Conservation (phyloP, 768 basidiomycete species). For the Auricularia sp. region DNA sequence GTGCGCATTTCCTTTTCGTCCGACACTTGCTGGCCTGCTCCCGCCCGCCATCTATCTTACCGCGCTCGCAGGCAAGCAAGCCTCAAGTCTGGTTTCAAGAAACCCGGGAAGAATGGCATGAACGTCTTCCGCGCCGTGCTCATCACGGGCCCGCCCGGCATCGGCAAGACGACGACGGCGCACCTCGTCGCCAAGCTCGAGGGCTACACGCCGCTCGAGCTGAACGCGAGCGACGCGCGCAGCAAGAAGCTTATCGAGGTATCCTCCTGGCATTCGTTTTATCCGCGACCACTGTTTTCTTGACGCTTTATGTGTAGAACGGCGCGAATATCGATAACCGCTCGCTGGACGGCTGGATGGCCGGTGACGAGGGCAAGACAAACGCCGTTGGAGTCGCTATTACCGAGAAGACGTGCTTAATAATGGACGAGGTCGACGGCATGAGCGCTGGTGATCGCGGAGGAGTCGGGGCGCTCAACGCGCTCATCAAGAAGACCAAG, state of each 20-base stretch:
- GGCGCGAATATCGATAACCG: slow-evolving; percentile 85
- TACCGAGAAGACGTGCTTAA: slow-evolving; percentile 74
- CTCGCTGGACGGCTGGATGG: slow-evolving; percentile 80
- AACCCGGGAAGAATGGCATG: slow-evolving; percentile 86
- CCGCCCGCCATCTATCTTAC: neutral
- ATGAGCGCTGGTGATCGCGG: slow-evolving; percentile 98
- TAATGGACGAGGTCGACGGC: slow-evolving; percentile 99
- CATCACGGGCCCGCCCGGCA: slow-evolving; percentile 90
- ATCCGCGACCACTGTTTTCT: neutral
- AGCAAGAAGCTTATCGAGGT: slow-evolving; percentile 96
- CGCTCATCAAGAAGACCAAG: slow-evolving; percentile 87
- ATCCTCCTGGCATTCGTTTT: slow-evolving; percentile 17
- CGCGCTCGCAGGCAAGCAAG: slow-evolving; percentile 53
- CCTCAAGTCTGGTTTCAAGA: slow-evolving; percentile 74
- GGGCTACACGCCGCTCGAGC: slow-evolving; percentile 86
- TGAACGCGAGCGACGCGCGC: slow-evolving; percentile 91
- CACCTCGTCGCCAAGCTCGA: slow-evolving; percentile 86
- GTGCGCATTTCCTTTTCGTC: slow-evolving; percentile 31
- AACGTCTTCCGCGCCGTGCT: slow-evolving; percentile 79
- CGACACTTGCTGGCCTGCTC: too few species aligned
- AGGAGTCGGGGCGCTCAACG: slow-evolving; percentile 88
- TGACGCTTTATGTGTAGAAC: slow-evolving; percentile 37
- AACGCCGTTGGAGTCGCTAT: slow-evolving; percentile 66
- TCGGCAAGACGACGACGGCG: slow-evolving; percentile 95
- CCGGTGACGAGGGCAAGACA: slow-evolving; percentile 44